These are phyloP conservation scores for Metschnikowia kofuensis DNA, from an alignment of 805 yeast species.

Conservation along the genomic window DNA sequence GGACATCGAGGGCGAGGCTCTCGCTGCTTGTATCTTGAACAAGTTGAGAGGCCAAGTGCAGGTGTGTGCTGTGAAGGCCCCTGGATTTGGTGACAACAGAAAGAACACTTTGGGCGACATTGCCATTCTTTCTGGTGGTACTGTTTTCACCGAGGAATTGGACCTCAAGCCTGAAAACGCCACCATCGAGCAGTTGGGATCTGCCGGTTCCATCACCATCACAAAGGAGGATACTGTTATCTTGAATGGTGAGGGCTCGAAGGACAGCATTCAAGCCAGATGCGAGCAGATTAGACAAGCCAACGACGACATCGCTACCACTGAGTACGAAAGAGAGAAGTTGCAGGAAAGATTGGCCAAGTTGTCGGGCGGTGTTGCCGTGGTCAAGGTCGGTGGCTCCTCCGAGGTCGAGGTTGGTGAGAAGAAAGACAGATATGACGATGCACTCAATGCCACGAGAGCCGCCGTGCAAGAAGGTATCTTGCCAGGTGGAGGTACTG, in stretches of 20 bases:
- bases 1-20: conserved; percentile 96
- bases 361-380: conserved; percentile 98
- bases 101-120: conserved; percentile 94
- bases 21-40: conserved; percentile 96
- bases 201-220: conserved; percentile 86
- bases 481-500: conserved; percentile 99
- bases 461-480: conserved; percentile 99
- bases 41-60: conserved; percentile 98
- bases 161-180: conserved; percentile 96
- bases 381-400: conserved; percentile 94
- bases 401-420: conserved; percentile 98
- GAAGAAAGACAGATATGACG: conserved; percentile 98
- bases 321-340: conserved; percentile 94
- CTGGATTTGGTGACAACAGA: conserved; percentile 99
- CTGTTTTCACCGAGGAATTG: conserved; percentile 86
- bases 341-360: conserved; percentile 96
- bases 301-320: conserved; percentile 68
- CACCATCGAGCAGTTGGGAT: conserved; percentile 83
- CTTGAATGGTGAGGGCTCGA: conserved; percentile 87
- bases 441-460: conserved; percentile 97
- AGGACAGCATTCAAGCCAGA: conserved; percentile 77
- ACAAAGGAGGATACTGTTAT: conserved; percentile 95
- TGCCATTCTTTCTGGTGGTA: conserved; percentile 93
- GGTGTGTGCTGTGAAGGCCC: conserved; percentile 96
- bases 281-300: conserved; percentile 90